Evolutionary conservation across 371 early-diverging fungal species (phyloP).

Genomic region (Mucor racemosus): DNA sequence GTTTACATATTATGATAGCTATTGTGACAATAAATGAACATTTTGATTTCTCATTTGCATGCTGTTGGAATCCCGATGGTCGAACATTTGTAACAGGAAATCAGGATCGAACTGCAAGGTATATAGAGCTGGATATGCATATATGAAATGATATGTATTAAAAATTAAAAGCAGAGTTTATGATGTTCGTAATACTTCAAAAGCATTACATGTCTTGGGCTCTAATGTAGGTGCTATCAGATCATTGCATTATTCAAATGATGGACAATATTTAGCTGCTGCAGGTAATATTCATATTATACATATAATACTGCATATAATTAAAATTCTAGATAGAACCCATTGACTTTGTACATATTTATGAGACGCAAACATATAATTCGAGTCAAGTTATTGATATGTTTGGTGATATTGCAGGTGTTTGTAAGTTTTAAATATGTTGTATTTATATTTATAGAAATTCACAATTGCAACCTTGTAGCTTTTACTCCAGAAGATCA

Average conservation of each 20-base stretch:
- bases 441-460: background rate
- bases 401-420: conserved; percentile 85
- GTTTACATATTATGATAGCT: conserved; percentile 6
- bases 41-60: conserved; percentile 81
- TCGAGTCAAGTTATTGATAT: conserved; percentile 77
- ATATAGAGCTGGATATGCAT: background rate
- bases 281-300: conserved; percentile 51
- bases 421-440: conserved; percentile 31
- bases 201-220: conserved; percentile 65
- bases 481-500: conserved; percentile 62
- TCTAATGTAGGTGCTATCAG: conserved; percentile 79
- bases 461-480: background rate
- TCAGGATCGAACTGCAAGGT: conserved; percentile 70
- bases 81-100: conserved; percentile 80
- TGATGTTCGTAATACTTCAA: conserved; percentile 70
- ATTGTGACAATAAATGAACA: conserved; percentile 35
- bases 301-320: background rate
- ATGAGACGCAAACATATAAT: conserved; percentile 55
- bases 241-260: conserved; percentile 71
- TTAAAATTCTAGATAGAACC: conserved; percentile 50
- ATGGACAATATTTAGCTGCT: conserved; percentile 72
- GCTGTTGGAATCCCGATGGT: conserved; percentile 81
- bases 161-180: conserved; percentile 61
- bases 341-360: conserved; percentile 80
- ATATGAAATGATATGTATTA: background rate